These are phyloP conservation scores for Pichia manshurica DNA, from an alignment of 805 yeast species.

Conservation along the genomic window DNA sequence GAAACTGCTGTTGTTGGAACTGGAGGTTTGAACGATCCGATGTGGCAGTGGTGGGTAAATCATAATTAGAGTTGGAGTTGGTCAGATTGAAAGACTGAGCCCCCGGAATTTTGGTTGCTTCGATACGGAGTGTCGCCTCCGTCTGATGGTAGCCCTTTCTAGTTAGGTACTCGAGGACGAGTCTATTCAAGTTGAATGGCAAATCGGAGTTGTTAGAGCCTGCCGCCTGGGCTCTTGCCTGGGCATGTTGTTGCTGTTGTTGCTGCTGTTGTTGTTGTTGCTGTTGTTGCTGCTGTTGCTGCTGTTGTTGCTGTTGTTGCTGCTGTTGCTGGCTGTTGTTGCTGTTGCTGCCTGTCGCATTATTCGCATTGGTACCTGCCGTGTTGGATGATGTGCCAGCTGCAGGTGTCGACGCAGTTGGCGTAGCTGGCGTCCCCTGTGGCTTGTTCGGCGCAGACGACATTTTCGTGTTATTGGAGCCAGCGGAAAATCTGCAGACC, in stretches of 20 bases:
- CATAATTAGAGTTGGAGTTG: conserved; percentile 37
- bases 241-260: conserved; percentile 11
- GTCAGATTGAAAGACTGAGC: conserved; percentile 45
- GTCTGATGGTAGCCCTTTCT: conserved; percentile 93
- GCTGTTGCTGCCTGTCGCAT: background rate
- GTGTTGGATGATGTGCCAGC: background rate
- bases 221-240: conserved; percentile 8
- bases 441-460: background rate
- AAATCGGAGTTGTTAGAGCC: conserved; percentile 14
- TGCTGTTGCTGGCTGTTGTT: background rate
- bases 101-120: conserved; percentile 57
- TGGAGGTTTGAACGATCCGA: conserved; percentile 32
- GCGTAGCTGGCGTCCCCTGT: too few species aligned
- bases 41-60: conserved; percentile 30
- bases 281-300: background rate
- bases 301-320: background rate
- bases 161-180: conserved; percentile 86
- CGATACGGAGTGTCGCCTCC: conserved; percentile 89
- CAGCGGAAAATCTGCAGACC: background rate
- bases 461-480: too few species aligned
- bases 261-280: conserved; percentile 3
- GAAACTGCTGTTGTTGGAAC: conserved; percentile 27
- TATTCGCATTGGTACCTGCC: background rate
- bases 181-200: conserved; percentile 46
- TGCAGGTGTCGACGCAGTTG: too few species aligned